These are phyloP conservation scores for Xylaria sp. DNA, from an alignment of 2,329 filamentous ascomycete genomes.

Conservation along the genomic window DNA sequence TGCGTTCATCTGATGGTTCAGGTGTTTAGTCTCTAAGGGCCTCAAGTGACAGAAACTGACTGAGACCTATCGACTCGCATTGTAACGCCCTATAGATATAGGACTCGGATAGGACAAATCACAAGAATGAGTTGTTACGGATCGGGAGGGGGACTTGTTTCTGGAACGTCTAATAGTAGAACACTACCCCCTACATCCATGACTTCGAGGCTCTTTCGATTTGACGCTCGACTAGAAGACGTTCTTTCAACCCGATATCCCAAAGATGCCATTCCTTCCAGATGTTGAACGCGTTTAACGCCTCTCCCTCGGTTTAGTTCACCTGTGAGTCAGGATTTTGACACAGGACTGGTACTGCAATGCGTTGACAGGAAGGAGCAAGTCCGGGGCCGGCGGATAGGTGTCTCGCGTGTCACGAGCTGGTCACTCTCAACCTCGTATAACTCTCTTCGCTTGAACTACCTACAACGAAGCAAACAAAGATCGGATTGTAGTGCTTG, in stretches of 20 bases:
- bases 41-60: background rate
- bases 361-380: slow-evolving; percentile 9
- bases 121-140: too few species aligned
- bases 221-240: too few species aligned
- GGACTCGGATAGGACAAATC: too few species aligned
- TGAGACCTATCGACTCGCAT: background rate
- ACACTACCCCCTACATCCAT: too few species aligned
- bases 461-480: background rate
- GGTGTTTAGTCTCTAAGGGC: background rate
- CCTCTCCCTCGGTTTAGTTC: background rate
- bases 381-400: background rate
- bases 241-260: too few species aligned
- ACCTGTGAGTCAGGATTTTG: background rate
- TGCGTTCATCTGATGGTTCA: background rate
- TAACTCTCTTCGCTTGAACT: background rate
- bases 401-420: background rate
- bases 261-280: too few species aligned
- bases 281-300: background rate
- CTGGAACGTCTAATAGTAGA: too few species aligned
- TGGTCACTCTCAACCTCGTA: background rate
- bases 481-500: background rate
- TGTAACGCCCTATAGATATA: background rate
- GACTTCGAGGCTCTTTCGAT: too few species aligned
- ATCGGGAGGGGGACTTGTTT: too few species aligned
- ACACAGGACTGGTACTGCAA: background rate